Percentiles rank a stretch among this genome's conserved stretches.
phyloP scores from a whole-genome alignment of 2,329 filamentous ascomycete genomes.

The Trichophyton rubrum region DNA sequence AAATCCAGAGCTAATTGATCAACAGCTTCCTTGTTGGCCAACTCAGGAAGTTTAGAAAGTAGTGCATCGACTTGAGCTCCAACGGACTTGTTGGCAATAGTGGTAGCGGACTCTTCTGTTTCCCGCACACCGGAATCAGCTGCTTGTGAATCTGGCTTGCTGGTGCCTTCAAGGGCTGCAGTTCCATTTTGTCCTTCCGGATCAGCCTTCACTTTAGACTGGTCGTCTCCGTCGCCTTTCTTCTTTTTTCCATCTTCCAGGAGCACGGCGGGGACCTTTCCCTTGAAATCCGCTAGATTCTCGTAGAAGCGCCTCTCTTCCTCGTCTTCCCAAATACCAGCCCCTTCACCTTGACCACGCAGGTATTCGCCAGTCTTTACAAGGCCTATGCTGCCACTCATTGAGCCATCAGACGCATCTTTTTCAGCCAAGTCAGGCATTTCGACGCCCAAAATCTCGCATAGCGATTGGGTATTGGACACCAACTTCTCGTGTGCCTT shows the following conservation, averaged over 20 bases:
- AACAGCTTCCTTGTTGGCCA: constrained; percentile 81
- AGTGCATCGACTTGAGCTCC: constrained; percentile 92
- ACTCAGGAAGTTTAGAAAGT: constrained; percentile 72
- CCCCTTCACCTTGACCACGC: constrained; percentile 74
- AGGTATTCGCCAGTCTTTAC: constrained; percentile 91
- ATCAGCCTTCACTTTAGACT: constrained; percentile 56
- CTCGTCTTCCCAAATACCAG: constrained; percentile 97
- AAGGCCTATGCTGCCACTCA: constrained; percentile 72
- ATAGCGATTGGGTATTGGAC: constrained; percentile 78
- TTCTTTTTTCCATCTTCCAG: constrained; percentile 94
- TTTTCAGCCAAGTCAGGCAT: constrained; percentile 89
- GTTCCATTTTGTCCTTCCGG: constrained; percentile 43
- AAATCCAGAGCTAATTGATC: constrained; percentile 93
- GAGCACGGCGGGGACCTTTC: constrained; percentile 85
- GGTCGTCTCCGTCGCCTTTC: constrained; percentile 68
- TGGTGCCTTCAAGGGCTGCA: constrained; percentile 13
- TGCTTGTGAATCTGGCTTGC: constrained; percentile 31
- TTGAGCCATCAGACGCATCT: constrained; percentile 52
- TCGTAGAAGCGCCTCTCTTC: constrained; percentile 97
- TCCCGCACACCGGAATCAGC: constrained; percentile 38
- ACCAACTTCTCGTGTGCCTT: constrained; percentile 87
- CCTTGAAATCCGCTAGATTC: constrained; percentile 86
- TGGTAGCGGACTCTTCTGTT: constrained; percentile 73
- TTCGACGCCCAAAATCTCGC: constrained; percentile 74
- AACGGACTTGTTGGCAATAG: constrained; percentile 94